Evolutionary conservation across 768 basidiomycete species (phyloP).

Genomic region (Mycena albidolilacea): DNA sequence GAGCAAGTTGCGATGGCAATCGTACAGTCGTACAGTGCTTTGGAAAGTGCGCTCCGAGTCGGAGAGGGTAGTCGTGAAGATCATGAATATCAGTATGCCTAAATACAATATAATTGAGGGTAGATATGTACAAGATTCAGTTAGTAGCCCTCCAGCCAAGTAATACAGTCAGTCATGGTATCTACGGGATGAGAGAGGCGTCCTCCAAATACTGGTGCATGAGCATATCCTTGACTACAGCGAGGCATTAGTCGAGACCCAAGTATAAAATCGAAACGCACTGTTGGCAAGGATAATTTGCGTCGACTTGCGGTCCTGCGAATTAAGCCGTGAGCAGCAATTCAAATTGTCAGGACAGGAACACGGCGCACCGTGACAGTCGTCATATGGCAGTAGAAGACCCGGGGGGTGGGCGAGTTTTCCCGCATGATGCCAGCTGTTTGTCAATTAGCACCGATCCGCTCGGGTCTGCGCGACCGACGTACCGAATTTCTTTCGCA

Average conservation of each 20-base stretch:
- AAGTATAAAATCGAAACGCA: constrained; percentile 42
- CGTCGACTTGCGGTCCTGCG: constrained; percentile 72
- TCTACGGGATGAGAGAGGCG: constrained; percentile 51
- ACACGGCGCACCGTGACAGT: constrained; percentile 68
- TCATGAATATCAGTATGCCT: constrained; percentile 1
- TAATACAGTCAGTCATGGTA: constrained; percentile 2
- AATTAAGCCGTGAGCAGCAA: constrained; percentile 9
- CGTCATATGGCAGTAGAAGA: constrained; percentile 78
- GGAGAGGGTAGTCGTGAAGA: too few species aligned
- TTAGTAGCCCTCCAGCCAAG: constrained; percentile 6
- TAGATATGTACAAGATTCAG: constrained; percentile 31
- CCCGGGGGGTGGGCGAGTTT: constrained; percentile 58
- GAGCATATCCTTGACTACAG: constrained; percentile 61
- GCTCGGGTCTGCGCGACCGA: constrained; percentile 23
- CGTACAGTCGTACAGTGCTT: too few species aligned
- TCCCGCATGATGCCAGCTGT: constrained; percentile 61
- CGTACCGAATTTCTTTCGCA: constrained; percentile 63
- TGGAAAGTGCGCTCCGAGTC: too few species aligned
- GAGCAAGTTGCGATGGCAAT: too few species aligned
- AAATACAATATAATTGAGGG: constrained; percentile 36
- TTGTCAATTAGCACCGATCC: constrained; percentile 6
- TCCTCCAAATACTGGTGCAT: constrained; percentile 61
- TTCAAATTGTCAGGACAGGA: constrained; percentile 1
- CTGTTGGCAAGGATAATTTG: constrained; percentile 64
- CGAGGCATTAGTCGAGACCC: neutral